Evolutionary conservation across 2,329 filamentous ascomycete genomes (phyloP).

Genomic region (Penicillium hesseltinei): DNA sequence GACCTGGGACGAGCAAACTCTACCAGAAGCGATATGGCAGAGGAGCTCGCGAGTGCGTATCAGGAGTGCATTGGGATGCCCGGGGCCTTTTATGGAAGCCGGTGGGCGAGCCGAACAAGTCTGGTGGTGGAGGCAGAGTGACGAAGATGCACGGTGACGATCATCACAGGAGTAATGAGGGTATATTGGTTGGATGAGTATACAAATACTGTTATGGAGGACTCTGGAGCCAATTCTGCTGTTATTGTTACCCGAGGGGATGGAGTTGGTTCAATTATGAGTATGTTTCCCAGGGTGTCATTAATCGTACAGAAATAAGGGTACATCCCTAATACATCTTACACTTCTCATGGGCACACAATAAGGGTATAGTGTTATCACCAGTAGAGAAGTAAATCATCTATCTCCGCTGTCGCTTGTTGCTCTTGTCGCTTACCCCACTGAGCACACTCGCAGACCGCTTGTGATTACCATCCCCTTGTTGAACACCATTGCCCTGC

Average conservation of each 20-base stretch:
- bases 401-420: conserved; percentile 51
- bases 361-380: neutral
- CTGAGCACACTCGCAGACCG: conserved; percentile 81
- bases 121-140: conserved; percentile 14
- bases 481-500: conserved; percentile 5
- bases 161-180: neutral
- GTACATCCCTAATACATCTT: conserved; percentile 17
- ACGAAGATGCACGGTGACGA: neutral
- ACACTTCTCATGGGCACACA: conserved; percentile 7
- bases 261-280: conserved; percentile 13
- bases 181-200: neutral
- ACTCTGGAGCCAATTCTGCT: neutral
- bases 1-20: conserved; percentile 15
- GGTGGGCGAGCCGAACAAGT: conserved; percentile 24
- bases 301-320: conserved; percentile 37
- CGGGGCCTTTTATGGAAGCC: conserved; percentile 25
- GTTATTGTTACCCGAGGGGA: conserved; percentile 19
- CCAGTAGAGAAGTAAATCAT: neutral
- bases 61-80: conserved; percentile 29
- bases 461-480: conserved; percentile 55
- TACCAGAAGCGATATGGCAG: conserved; percentile 14
- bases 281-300: conserved; percentile 21
- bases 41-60: conserved; percentile 25
- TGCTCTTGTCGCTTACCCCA: conserved; percentile 60
- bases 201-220: neutral